These are phyloP conservation scores for Penicillium herquei DNA, from an alignment of 495 filamentous ascomycete species.

Conservation along the genomic window DNA sequence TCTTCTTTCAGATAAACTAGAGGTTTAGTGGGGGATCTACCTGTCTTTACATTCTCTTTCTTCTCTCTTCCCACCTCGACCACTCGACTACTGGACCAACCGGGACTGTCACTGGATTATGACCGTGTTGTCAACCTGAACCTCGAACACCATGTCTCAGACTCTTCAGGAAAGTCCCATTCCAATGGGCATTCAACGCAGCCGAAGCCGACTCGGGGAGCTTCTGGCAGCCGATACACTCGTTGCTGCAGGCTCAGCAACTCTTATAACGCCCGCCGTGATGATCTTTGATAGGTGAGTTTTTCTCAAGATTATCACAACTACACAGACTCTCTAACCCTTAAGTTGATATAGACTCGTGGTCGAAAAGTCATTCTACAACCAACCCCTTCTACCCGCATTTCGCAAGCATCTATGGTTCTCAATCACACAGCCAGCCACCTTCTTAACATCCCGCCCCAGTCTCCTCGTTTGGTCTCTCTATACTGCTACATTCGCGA, in stretches of 20 bases:
- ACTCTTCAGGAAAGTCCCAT: conserved; percentile 26
- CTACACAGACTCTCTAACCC: too few species aligned
- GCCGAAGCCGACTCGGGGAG: conserved; percentile 30
- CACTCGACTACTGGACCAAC: not conserved
- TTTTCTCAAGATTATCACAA: not conserved
- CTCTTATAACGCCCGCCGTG: conserved; percentile 38
- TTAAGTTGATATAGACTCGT: conserved; percentile 45
- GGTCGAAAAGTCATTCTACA: conserved; percentile 86
- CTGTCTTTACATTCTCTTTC: conserved; percentile 1
- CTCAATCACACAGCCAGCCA: conserved; percentile 65
- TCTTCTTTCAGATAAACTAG: not conserved
- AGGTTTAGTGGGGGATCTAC: not conserved
- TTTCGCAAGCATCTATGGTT: conserved; percentile 58
- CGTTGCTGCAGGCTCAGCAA: conserved; percentile 39
- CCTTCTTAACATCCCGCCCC: conserved; percentile 69
- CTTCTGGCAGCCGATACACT: conserved; percentile 33
- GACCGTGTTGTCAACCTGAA: conserved; percentile 8
- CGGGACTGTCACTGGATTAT: not conserved
- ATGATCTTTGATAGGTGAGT: conserved; percentile 42
- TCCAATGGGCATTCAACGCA: conserved; percentile 28
- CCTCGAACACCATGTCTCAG: conserved; percentile 19
- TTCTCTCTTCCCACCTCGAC: not conserved
- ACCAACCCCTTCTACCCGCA: conserved; percentile 61
- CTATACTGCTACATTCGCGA: conserved; percentile 85
- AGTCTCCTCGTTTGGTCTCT: conserved; percentile 77